Percentiles rank a stretch among this genome's conserved stretches.
Conservation (phyloP, 495 filamentous ascomycete species). For the Xylaria sp. region DNA sequence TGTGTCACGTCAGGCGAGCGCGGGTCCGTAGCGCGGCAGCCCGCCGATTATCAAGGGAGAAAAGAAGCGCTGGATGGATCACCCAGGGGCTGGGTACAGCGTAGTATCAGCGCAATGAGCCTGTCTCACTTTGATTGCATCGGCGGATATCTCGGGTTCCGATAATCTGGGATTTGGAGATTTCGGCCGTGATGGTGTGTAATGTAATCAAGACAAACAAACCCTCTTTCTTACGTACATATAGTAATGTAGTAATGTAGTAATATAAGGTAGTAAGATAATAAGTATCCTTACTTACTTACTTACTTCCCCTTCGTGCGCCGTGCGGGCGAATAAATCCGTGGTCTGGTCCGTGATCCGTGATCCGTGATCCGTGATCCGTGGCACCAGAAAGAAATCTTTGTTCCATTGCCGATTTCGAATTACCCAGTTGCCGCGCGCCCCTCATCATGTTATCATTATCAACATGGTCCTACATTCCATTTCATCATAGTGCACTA, state of each 20-base stretch:
- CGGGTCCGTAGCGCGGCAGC: neutral
- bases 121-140: constrained; percentile 4
- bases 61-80: neutral
- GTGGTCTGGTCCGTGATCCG: no score
- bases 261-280: no score
- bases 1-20: neutral
- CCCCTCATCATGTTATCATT: no score
- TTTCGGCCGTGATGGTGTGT: no score
- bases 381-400: neutral
- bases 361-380: no score
- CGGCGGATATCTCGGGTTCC: neutral
- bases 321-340: neutral
- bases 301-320: neutral
- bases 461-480: neutral
- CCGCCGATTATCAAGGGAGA: constrained; percentile 1
- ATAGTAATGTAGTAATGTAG: no score
- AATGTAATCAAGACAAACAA: no score
- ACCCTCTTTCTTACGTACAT: no score
- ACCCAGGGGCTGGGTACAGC: neutral
- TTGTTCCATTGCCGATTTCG: neutral
- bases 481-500: constrained; percentile 4
- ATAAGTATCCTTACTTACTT: no score
- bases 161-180: no score
- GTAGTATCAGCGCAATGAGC: constrained; percentile 8
- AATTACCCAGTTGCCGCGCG: neutral